A percentile compares a stretch with the other conserved stretches of the same genome.
phyloP scores from a whole-genome alignment of 2,329 filamentous ascomycete species.

The Colletotrichum sp. region DNA sequence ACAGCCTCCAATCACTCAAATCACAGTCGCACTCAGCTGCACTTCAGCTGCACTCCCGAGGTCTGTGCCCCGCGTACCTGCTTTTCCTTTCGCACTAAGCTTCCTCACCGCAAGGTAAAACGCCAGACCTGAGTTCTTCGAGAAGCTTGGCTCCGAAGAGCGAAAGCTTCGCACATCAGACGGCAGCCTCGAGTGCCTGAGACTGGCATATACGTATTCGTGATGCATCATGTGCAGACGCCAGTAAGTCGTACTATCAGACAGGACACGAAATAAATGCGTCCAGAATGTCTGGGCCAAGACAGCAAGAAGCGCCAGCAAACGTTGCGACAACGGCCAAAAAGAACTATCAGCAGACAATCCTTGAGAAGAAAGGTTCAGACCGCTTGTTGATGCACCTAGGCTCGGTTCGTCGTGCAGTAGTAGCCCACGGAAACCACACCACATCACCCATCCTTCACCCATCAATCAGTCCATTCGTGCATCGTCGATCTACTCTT shows the following conservation, averaged over 20 bases:
- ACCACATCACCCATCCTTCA: background rate
- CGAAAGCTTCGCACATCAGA: background rate
- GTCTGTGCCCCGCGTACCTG: background rate
- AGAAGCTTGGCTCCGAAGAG: background rate
- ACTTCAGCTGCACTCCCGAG: background rate
- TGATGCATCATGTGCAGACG: background rate
- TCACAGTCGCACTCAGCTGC: slow-evolving; percentile 14
- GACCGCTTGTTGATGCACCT: slow-evolving; percentile 15
- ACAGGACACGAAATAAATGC: background rate
- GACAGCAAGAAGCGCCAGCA: background rate
- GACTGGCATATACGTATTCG: background rate
- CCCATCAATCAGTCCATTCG: background rate
- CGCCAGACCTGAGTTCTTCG: background rate
- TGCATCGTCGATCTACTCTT: background rate
- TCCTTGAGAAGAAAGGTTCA: background rate
- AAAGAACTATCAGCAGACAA: background rate
- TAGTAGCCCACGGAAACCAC: slow-evolving; percentile 8
- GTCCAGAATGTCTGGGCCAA: background rate
- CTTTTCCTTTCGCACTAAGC: background rate
- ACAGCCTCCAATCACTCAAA: background rate
- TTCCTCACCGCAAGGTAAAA: slow-evolving; percentile 1
- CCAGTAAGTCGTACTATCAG: background rate
- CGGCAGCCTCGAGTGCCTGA: background rate
- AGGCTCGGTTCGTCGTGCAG: slow-evolving; percentile 12
- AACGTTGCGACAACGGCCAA: background rate